Conservation (phyloP, 495 filamentous ascomycete species). For the Trichoderma orchidacearum region DNA sequence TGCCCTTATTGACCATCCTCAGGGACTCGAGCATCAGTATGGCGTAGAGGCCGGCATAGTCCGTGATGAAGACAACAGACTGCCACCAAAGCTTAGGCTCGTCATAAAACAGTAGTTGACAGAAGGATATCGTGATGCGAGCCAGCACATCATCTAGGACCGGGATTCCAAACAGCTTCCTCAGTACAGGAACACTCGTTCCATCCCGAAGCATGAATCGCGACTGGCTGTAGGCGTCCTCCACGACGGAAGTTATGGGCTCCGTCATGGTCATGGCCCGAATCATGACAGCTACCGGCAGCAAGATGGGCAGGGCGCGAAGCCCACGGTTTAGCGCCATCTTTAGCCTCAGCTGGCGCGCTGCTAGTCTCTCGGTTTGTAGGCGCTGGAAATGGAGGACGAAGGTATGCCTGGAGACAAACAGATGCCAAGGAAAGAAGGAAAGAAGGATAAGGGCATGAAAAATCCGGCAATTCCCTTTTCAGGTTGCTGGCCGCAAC, state of each 20-base stretch:
- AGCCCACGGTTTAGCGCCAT: neutral
- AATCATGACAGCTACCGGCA: neutral
- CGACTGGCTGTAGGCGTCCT: neutral
- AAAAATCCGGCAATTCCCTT: too few species aligned
- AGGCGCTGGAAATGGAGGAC: too few species aligned
- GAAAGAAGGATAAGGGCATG: too few species aligned
- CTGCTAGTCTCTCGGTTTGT: too few species aligned
- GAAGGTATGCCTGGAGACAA: too few species aligned
- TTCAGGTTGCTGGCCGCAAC: too few species aligned
- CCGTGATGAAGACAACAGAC: neutral
- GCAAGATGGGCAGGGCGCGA: neutral
- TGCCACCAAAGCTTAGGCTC: neutral
- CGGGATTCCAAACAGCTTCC: neutral
- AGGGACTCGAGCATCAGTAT: neutral
- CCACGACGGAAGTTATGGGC: neutral
- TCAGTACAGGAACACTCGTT: neutral
- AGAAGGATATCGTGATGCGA: neutral
- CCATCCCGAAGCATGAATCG: neutral
- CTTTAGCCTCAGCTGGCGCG: too few species aligned
- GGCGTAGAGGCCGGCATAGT: neutral
- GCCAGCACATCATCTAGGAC: neutral
- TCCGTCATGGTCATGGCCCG: neutral
- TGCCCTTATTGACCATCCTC: neutral
- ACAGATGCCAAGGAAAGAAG: too few species aligned
- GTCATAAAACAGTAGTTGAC: neutral